Conservation (phyloP, 495 filamentous ascomycete species). For the Penicillium paxilli region DNA sequence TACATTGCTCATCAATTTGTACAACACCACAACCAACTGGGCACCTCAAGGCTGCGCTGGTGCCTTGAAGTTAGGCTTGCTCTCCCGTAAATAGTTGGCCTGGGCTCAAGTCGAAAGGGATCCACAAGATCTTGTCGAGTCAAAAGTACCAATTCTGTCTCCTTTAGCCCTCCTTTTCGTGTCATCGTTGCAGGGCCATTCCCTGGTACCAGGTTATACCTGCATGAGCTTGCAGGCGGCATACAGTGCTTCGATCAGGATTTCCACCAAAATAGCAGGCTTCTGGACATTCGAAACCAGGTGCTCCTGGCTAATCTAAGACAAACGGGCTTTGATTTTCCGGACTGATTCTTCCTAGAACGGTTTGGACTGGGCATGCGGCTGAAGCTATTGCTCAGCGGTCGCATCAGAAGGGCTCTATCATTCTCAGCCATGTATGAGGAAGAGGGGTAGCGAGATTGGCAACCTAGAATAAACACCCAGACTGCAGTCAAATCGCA, state of each 20-base stretch:
- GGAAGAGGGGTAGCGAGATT: too few relatives aligned
- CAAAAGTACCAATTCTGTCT: background rate
- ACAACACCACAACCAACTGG: conserved; percentile 3
- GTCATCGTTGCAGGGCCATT: conserved; percentile 3
- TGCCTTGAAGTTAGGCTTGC: background rate
- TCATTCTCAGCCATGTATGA: too few relatives aligned
- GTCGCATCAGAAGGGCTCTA: too few relatives aligned
- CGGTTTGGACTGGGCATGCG: background rate
- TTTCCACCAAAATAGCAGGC: background rate
- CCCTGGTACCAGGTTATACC: conserved; percentile 11
- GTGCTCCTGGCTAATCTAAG: background rate
- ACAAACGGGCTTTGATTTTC: background rate
- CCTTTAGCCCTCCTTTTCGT: conserved; percentile 1
- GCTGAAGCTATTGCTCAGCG: background rate
- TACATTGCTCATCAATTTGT: conserved; percentile 1
- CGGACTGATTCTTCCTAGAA: background rate
- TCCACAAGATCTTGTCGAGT: background rate
- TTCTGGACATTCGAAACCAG: background rate
- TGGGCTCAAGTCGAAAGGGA: background rate
- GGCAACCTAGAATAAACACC: too few relatives aligned
- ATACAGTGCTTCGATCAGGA: background rate
- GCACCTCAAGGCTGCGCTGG: too few relatives aligned
- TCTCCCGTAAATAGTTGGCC: background rate
- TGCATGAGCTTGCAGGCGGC: conserved; percentile 13
- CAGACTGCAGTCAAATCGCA: too few relatives aligned